Conservation (phyloP, 2,329 filamentous ascomycete species). For the Plenodomus lindquistii region DNA sequence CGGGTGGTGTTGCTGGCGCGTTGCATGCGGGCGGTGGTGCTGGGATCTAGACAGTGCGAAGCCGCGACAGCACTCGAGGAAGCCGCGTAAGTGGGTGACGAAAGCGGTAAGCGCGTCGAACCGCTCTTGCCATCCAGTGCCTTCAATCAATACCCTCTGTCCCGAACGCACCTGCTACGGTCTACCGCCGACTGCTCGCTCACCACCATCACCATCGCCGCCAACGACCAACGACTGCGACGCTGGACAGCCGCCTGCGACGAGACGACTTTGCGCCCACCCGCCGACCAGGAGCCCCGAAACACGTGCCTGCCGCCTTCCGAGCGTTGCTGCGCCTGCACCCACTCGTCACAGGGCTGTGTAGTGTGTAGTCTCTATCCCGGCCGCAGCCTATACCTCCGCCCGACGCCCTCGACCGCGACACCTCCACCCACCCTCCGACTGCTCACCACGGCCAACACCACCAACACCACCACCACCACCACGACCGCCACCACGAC, state of each 20-base stretch:
- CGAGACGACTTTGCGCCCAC: constrained; percentile 3
- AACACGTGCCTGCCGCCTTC: constrained; percentile 15
- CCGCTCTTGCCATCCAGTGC: constrained; percentile 16
- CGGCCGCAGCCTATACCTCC: constrained; percentile 18
- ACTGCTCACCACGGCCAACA: background rate
- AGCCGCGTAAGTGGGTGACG: constrained; percentile 14
- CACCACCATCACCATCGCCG: constrained; percentile 8
- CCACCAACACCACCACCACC: constrained; percentile 6
- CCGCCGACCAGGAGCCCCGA: constrained; percentile 6
- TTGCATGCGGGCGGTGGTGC: constrained; percentile 9
- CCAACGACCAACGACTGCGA: constrained; percentile 5
- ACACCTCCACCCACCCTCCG: constrained; percentile 10
- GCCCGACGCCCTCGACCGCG: constrained; percentile 11
- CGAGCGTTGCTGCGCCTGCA: constrained; percentile 18
- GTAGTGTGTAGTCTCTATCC: constrained; percentile 22
- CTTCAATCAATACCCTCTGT: constrained; percentile 18
- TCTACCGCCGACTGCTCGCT: background rate
- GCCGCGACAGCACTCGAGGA: constrained; percentile 13
- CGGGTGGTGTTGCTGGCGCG: constrained; percentile 8
- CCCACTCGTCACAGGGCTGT: constrained; percentile 27
- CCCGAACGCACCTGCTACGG: constrained; percentile 8
- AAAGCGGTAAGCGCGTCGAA: constrained; percentile 13
- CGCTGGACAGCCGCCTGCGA: constrained; percentile 13
- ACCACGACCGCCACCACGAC: constrained; percentile 21
- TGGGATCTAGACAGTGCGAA: constrained; percentile 16